These are phyloP conservation scores for Coemansia sp. DNA, from an alignment of 192 early-diverging fungal species.

Conservation along the genomic window DNA sequence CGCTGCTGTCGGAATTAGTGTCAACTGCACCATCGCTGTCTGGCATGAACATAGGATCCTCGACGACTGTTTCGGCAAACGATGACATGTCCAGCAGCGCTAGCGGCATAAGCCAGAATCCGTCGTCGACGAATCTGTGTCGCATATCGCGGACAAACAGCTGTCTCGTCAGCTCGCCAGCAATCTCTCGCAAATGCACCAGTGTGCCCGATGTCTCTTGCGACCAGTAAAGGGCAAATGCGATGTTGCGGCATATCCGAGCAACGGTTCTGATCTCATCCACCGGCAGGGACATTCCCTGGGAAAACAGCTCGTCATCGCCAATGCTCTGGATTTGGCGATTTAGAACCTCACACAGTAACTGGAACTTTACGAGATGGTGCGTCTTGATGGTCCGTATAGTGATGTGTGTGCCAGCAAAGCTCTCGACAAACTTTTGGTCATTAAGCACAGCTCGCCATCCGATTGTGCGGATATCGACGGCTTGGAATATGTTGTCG, in stretches of 20 bases:
- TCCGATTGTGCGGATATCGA: constrained; percentile 43
- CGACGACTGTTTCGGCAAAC: constrained; percentile 47
- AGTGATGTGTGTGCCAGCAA: constrained; percentile 27
- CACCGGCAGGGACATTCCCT: constrained; percentile 36
- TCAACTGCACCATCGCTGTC: constrained; percentile 9
- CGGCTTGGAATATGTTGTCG: constrained; percentile 43
- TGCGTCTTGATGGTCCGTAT: constrained; percentile 24
- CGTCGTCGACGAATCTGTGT: constrained; percentile 42
- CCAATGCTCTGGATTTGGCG: constrained; percentile 73
- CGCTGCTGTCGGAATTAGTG: not conserved
- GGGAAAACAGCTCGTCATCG: constrained; percentile 83
- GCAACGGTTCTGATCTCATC: constrained; percentile 29
- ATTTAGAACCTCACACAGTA: constrained; percentile 73
- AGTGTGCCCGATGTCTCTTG: constrained; percentile 43
- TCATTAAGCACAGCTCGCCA: constrained; percentile 31
- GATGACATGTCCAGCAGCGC: constrained; percentile 43
- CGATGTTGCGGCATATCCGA: constrained; percentile 59
- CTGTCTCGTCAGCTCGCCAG: constrained; percentile 70
- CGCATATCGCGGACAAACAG: constrained; percentile 55
- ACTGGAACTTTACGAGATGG: constrained; percentile 47
- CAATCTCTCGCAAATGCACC: constrained; percentile 58
- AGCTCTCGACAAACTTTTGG: constrained; percentile 25
- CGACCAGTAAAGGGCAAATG: constrained; percentile 74
- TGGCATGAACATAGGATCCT: constrained; percentile 45
- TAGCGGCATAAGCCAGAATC: constrained; percentile 46